A percentile compares a stretch with the other conserved stretches of the same genome.
Conservation (phyloP, 768 basidiomycete genomes). For the Floccularia luteovirens region DNA sequence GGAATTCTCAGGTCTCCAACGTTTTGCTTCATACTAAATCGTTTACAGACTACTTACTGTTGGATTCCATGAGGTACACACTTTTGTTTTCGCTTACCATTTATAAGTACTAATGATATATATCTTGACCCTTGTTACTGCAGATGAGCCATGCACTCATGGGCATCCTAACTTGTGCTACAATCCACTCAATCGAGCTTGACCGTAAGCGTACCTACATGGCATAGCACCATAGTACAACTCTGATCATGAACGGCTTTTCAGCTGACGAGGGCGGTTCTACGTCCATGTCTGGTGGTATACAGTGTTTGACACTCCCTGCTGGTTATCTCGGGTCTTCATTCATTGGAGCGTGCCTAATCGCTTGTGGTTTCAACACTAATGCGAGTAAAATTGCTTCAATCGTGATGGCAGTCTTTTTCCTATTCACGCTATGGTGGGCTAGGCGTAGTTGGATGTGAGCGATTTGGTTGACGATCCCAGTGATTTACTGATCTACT, state of each 20-base stretch:
- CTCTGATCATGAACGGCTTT: conserved; percentile 6
- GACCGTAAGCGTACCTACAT: conserved; percentile 53
- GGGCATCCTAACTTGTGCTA: conserved; percentile 80
- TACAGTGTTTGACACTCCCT: conserved; percentile 74
- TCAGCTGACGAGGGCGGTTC: conserved; percentile 84
- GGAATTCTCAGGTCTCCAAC: conserved; percentile 12
- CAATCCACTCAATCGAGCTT: conserved; percentile 76
- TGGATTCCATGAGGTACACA: conserved; percentile 76
- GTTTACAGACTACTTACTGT: conserved; percentile 65
- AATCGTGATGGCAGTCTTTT: conserved; percentile 76
- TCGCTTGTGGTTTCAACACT: conserved; percentile 84
- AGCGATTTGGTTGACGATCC: conserved; percentile 14
- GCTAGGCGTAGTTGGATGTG: conserved; percentile 69
- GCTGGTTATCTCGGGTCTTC: conserved; percentile 80
- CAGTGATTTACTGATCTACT: background rate
- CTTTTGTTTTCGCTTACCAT: background rate
- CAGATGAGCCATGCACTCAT: conserved; percentile 85
- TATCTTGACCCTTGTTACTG: background rate
- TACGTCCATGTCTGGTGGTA: conserved; percentile 83
- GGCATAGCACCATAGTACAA: conserved; percentile 1
- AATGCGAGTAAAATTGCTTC: conserved; percentile 83
- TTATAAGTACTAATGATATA: background rate
- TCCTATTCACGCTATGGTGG: conserved; percentile 87
- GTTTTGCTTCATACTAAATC: background rate
- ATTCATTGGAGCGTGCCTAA: conserved; percentile 80